Evolutionary conservation across 2,329 filamentous ascomycete species (phyloP), one percentile per base, ranked within the genome.

Genomic region (Pestalotiopsis sp.): DNA sequence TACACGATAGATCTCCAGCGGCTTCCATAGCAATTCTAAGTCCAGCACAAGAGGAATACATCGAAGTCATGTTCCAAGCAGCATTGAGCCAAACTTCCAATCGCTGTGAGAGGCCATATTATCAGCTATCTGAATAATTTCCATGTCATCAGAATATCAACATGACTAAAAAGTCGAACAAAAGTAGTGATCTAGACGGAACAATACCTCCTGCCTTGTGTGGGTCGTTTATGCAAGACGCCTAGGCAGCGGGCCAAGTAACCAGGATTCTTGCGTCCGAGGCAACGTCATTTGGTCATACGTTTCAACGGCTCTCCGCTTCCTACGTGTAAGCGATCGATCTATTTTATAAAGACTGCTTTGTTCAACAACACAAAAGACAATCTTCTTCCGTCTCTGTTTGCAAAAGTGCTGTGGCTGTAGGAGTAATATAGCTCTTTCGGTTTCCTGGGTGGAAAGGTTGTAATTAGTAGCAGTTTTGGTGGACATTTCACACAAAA

Each of bases 281-380:
- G 12, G 59, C 59, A 62, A 62, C 59, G 59, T 62, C 59, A 62
- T 62, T 38, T 20, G 59, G 27, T 14, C 27, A 36, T 20, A 17
- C 25, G 59, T 62, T 40, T 27, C 59, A 62, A 62, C 27, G 31
- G 45, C 45, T 52, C 59, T 62, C 59, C 59, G 27, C 59, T 40
- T 62, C 38, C 17, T 20, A 41, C 31, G n/a, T 40, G 17, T 41
- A 62, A 38, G 38, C 20, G 17, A 52, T n/a, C 45, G 4, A n/a
- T 5, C 45, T 20, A 52, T 4, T 4, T 23, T n/a, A 20, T 52
- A n/a, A n/a, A 52, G 14, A n/a, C 17, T 17, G 6, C n/a, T n/a
- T 23, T 4, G 3, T n/a, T 23, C 1, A 23, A 52, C 7, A n/a
- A 9, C 5, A 52, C 7, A 52, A n/a, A 9, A n/a, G 45, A 17